These are phyloP conservation scores for Lactarius hatsudake DNA, from an alignment of 768 basidiomycete genomes.

Conservation along the genomic window DNA sequence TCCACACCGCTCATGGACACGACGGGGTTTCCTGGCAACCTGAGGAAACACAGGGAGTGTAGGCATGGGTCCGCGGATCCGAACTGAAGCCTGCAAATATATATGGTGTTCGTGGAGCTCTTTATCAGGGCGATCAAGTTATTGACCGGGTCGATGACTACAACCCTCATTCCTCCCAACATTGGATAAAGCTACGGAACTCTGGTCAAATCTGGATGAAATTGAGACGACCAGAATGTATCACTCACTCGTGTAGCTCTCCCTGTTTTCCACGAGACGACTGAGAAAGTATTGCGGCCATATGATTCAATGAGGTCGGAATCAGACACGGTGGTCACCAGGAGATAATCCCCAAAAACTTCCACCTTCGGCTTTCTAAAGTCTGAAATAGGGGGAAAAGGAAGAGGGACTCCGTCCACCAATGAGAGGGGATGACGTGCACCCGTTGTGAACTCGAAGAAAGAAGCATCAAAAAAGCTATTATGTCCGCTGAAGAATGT, in stretches of 20 bases:
- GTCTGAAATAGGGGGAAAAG: not conserved
- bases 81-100: slow-evolving; percentile 10
- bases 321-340: slow-evolving; percentile 1
- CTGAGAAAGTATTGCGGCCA: not conserved
- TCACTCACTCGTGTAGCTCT: slow-evolving; percentile 1
- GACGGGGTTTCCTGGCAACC: not conserved
- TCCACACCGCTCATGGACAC: not conserved
- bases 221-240: not conserved
- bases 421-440: slow-evolving; percentile 12
- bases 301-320: not conserved
- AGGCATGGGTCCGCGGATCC: not conserved
- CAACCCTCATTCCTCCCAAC: slow-evolving; percentile 8
- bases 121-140: slow-evolving; percentile 8
- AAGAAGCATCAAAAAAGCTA: not conserved
- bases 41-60: slow-evolving; percentile 11
- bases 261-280: slow-evolving; percentile 22
- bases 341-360: slow-evolving; percentile 14
- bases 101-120: not conserved
- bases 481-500: not conserved
- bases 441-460: slow-evolving; percentile 14
- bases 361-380: slow-evolving; percentile 3
- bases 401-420: slow-evolving; percentile 3
- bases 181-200: not conserved
- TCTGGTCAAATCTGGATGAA: not conserved
- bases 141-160: slow-evolving; percentile 4